Percentiles rank a stretch among this genome's conserved stretches.
phyloP scores from a whole-genome alignment of 805 yeast species.

The Candida pini region DNA sequence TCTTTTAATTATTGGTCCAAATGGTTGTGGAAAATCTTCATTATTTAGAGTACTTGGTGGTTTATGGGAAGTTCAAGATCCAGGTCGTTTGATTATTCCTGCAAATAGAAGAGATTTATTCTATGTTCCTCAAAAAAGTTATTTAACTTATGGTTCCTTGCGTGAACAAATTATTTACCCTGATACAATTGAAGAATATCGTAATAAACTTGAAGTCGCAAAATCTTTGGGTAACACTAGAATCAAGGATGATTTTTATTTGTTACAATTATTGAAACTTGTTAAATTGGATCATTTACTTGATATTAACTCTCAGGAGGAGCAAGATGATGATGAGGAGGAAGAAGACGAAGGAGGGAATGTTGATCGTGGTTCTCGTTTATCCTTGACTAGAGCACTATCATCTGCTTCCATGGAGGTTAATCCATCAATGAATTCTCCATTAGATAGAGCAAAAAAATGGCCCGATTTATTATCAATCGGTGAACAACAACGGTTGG shows the following conservation, averaged over 20 bases:
- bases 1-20: conserved; percentile 87
- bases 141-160: conserved; percentile 72
- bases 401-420: not conserved
- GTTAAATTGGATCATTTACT: conserved; percentile 58
- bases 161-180: conserved; percentile 91
- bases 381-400: conserved; percentile 8
- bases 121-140: conserved; percentile 90
- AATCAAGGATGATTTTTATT: conserved; percentile 41
- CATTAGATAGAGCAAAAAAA: conserved; percentile 63
- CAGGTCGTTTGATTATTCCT: conserved; percentile 59
- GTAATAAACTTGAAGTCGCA: conserved; percentile 28
- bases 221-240: conserved; percentile 13
- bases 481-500: conserved; percentile 90
- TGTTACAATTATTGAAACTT: conserved; percentile 47
- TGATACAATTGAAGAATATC: conserved; percentile 56
- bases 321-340: conserved; percentile 14
- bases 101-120: conserved; percentile 61
- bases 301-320: conserved; percentile 29
- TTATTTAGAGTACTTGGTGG: conserved; percentile 88
- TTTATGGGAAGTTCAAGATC: conserved; percentile 73
- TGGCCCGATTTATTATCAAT: conserved; percentile 88
- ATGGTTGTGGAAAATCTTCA: conserved; percentile 94
- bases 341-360: conserved; percentile 7
- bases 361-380: not conserved
- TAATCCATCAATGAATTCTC: conserved; percentile 55